These are phyloP conservation scores for Syzygium aromaticum DNA, from an alignment of 345 rosid genomes.

Conservation along the genomic window DNA sequence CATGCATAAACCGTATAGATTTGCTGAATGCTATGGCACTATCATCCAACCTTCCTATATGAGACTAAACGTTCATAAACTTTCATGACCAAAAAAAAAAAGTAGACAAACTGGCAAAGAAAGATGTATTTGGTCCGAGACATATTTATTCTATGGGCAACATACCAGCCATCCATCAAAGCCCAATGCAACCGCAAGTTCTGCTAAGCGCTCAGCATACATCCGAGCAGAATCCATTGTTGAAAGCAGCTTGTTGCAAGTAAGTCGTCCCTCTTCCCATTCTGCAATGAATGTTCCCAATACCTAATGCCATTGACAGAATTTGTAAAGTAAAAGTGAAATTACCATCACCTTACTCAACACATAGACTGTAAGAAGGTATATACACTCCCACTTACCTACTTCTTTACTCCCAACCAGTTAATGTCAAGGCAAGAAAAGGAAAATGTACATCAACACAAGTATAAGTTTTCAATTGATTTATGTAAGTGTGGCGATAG, in stretches of 20 bases:
- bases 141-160: not conserved
- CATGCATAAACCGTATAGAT: not conserved
- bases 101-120: not conserved
- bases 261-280: constrained; percentile 63
- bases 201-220: constrained; percentile 64
- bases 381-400: not conserved
- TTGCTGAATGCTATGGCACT: not conserved
- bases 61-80: not conserved
- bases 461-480: not conserved
- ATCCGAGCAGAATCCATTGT: constrained; percentile 60
- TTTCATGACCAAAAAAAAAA: no score
- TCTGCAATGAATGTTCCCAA: constrained; percentile 86
- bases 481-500: not conserved
- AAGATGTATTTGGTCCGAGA: not conserved
- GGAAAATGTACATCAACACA: not conserved
- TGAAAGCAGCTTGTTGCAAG: constrained; percentile 45
- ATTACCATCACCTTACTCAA: not conserved
- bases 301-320: constrained; percentile 28
- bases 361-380: not conserved
- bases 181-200: constrained; percentile 59
- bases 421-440: not conserved
- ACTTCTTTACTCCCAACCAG: not conserved
- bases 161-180: constrained; percentile 93
- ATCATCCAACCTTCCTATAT: not conserved
- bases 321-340: not conserved